Conservation (phyloP, 2,329 filamentous ascomycete species). For the Ascomycota sp. region DNA sequence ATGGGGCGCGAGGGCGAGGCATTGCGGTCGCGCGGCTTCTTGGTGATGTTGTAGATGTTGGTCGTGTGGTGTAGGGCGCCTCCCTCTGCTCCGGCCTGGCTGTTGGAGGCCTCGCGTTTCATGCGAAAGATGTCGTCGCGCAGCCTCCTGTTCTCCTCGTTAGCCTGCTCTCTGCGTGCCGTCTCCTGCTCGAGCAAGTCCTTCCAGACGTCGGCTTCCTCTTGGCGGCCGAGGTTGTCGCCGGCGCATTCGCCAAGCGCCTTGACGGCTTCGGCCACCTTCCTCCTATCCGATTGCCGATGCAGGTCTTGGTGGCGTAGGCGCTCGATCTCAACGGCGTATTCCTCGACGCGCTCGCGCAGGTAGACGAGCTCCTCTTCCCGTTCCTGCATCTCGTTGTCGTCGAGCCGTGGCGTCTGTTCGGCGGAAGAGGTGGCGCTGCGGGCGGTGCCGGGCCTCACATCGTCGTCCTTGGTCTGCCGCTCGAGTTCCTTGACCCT, state of each 20-base stretch:
- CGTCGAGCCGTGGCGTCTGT: conserved; percentile 31
- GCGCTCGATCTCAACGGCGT: conserved; percentile 65
- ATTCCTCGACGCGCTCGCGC: conserved; percentile 69
- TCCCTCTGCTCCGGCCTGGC: too few species aligned
- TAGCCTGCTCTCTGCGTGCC: conserved; percentile 67
- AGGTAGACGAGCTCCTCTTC: conserved; percentile 77
- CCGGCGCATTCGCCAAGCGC: conserved; percentile 27
- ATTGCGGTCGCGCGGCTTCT: conserved; percentile 27
- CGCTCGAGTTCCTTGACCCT: conserved; percentile 76
- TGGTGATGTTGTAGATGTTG: conserved; percentile 45
- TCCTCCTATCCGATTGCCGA: conserved; percentile 69
- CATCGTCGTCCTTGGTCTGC: conserved; percentile 46
- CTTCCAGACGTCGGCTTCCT: conserved; percentile 75
- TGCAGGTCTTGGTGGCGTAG: conserved; percentile 57
- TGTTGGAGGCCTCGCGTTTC: conserved; percentile 31
- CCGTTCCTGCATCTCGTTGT: conserved; percentile 43
- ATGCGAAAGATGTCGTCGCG: conserved; percentile 68
- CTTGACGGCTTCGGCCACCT: conserved; percentile 60
- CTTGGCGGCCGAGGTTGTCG: conserved; percentile 31
- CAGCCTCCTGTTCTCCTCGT: conserved; percentile 70
- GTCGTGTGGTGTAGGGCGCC: conserved; percentile 42
- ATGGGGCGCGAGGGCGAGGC: conserved; percentile 28
- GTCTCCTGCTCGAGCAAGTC: conserved; percentile 87
- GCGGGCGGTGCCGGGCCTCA: conserved; percentile 37
- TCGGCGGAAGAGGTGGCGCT: conserved; percentile 37